Evolutionary conservation across 345 rosid genomes (phyloP).

Genomic region (Gossypium bickii): DNA sequence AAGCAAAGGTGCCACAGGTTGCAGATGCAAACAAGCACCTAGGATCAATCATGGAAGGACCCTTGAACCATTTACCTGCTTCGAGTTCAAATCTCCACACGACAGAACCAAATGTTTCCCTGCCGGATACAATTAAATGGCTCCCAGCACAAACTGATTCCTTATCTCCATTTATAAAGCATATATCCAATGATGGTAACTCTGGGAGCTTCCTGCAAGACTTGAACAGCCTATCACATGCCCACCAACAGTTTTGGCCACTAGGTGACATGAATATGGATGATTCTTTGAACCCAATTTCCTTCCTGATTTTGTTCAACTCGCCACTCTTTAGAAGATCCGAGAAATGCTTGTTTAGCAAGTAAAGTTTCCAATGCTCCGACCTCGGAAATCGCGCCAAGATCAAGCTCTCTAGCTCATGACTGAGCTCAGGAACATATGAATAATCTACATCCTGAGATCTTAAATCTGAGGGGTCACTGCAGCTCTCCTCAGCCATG

Average conservation of each 20-base stretch:
- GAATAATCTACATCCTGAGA: constrained; percentile 97
- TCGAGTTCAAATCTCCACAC: constrained; percentile 74
- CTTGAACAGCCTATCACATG: constrained; percentile 51
- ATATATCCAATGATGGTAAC: constrained; percentile 63
- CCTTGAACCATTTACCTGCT: constrained; percentile 66
- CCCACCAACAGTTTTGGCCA: constrained; percentile 73
- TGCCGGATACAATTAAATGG: constrained; percentile 21
- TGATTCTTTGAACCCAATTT: constrained; percentile 52
- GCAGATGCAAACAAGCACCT: constrained; percentile 82
- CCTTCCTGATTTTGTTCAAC: constrained; percentile 59
- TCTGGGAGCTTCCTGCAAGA: constrained; percentile 51
- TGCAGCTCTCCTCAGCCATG: constrained; percentile 23
- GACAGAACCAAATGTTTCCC: constrained; percentile 37
- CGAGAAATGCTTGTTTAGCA: constrained; percentile 47
- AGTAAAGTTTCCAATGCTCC: constrained; percentile 62
- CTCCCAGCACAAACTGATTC: constrained; percentile 83
- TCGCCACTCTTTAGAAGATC: constrained; percentile 60
- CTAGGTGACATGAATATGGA: constrained; percentile 65
- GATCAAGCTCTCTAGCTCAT: constrained; percentile 69
- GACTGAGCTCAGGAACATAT: constrained; percentile 49
- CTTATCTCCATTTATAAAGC: constrained; percentile 58
- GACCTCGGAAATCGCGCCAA: constrained; percentile 65
- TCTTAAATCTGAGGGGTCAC: constrained; percentile 28
- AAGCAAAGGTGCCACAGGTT: constrained; percentile 51
- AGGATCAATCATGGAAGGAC: constrained; percentile 63